Conservation (phyloP, 2,329 filamentous ascomycete species). For the Cytospora leucostoma region DNA sequence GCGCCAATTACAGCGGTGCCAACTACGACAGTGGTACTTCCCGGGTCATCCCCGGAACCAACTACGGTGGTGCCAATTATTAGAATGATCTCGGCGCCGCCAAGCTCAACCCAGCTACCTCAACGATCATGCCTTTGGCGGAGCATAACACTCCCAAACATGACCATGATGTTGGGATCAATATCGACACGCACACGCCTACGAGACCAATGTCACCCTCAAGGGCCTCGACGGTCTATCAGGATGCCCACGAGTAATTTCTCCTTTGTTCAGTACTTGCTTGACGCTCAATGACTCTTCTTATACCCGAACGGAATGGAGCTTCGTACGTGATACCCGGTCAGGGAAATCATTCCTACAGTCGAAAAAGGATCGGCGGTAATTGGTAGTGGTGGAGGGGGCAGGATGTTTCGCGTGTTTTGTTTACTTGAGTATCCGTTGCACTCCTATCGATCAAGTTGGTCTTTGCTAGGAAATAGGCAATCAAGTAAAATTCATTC, state of each 20-base stretch:
- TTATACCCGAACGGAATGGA: constrained; percentile 2
- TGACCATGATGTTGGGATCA: background rate
- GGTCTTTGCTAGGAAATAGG: background rate
- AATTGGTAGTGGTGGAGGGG: background rate
- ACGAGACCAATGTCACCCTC: constrained; percentile 5
- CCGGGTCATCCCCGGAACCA: too few species aligned
- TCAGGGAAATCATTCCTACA: background rate
- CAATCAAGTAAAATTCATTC: background rate
- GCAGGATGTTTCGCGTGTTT: background rate
- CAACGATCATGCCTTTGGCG: background rate
- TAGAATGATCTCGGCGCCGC: background rate
- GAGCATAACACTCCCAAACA: background rate
- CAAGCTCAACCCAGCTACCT: background rate
- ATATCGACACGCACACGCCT: background rate
- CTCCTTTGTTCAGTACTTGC: background rate
- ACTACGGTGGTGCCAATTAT: too few species aligned
- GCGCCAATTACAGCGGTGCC: constrained; percentile 27
- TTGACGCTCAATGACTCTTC: background rate
- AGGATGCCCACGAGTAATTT: constrained; percentile 13
- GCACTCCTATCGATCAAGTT: background rate
- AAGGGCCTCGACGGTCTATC: constrained; percentile 14
- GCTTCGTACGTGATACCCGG: background rate
- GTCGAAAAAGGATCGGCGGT: background rate
- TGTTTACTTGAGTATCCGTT: background rate
- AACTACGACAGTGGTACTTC: constrained; percentile 7